Evolutionary conservation across 2,329 filamentous ascomycete genomes (phyloP), one percentile per base, ranked within the genome.

Genomic region (Sphaceloma murrayae): DNA sequence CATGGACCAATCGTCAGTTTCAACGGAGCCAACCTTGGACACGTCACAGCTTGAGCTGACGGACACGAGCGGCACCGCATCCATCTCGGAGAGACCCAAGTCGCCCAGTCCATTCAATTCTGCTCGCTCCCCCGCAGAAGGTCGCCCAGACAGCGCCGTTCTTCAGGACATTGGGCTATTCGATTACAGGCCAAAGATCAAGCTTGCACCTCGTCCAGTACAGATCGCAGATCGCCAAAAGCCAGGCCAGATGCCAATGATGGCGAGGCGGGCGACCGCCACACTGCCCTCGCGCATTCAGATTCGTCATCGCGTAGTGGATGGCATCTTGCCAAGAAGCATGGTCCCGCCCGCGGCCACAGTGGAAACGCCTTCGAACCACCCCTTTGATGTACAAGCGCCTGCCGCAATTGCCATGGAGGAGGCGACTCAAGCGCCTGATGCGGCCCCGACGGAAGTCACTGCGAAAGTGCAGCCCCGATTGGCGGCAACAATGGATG

Each of bases 191-290:
- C 82, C 81, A 32, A 95, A 93, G 60, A 80, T 94, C 46, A 95
- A 93, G 63, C 75, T 94, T 32, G 91, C 80, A 1, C 89, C 91
- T 7, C 76, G 89, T 34, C 87, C 87, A 18, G 89, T 86, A 2
- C 59, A 79, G 31, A 80, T 86, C 49, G 67, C 73, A 30, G 64
- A 69, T 51, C 71, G 46, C 56, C 34, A 34, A 17, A 34, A 34
- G 31, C 14, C n/a, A 9, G 24, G 42, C 3, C 42, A 45, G 22
- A 45, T 45, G 42, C 42, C 42, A 7, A 29, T 22, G 9, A 29
- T 30, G 36, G 9, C 36, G 4, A 18, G 65, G 50, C 56, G 51
- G 72, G 77, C 73, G 84, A 57, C 36, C 30, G 49, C 56, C 31
- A 49, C 54, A 19, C 31, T 61, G 33, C 58, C 58, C 44, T 50